Evolutionary conservation across 139 green algal species (phyloP), one percentile per base, ranked within the genome.

Genomic region (Mychonastes homosphaera): DNA sequence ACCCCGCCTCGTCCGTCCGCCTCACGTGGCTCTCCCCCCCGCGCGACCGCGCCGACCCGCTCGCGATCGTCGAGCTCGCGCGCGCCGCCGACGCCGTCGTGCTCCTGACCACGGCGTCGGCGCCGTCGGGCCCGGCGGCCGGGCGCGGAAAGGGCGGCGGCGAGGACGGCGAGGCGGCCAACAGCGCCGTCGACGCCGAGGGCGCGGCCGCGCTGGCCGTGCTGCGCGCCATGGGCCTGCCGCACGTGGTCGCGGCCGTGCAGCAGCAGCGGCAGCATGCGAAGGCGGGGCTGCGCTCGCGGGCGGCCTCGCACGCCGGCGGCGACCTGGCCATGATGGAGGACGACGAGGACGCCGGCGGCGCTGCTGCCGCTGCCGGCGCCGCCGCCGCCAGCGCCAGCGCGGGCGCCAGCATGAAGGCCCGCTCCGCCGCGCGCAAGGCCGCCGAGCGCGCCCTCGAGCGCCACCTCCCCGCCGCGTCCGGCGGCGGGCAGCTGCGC

Each of bases 211-310:
- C 74, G 18, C 68, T 92, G 52, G 35, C 59, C 33, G 64, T 91
- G 50, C 69, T 92, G 67, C 75, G 81, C 6, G 64, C 78, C 4
- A 62, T 95, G 62, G 87, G 86, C 27, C 50, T 90, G 65, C 87
- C 86, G 1, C 49, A 50, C 5, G 27, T 76, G 2, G 28, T 86
- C n/a, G 72, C 66, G 19, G 60, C 81, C 9, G 75, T 88, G 34
- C 68, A 55, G 1, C 36, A 28, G 53, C 35, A 58, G 53, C 30
- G 39, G 53, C 15, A 49, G 2, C 34, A 23, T 38, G 9, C 39
- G 48, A 28, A 18, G 36, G 8, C 7, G 63, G 23, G 40, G 51
- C 23, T 3, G 33, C 19, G 10, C 40, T 58, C 26, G 38, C 13
- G n/a, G n/a, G n/a, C n/a, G n/a, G n/a, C n/a, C n/a, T n/a, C n/a